These are phyloP conservation scores for Angophora floribunda DNA, from an alignment of 345 rosid species.

Conservation along the genomic window DNA sequence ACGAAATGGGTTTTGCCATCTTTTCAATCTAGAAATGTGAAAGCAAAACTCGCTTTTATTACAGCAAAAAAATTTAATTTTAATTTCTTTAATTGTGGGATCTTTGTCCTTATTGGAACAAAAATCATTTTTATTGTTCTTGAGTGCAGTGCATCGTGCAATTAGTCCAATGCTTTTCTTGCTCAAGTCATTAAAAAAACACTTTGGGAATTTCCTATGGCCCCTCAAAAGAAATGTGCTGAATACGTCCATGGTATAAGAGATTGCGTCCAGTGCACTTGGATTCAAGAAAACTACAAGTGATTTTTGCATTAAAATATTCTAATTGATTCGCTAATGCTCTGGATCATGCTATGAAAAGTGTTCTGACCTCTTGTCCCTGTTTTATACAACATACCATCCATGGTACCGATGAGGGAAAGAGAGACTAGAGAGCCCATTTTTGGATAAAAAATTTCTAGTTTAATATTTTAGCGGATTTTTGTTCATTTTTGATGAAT, in stretches of 20 bases:
- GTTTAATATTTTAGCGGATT: too few relatives aligned
- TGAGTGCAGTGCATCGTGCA: too few relatives aligned
- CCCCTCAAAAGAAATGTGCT: not conserved
- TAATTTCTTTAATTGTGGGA: not conserved
- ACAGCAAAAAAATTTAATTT: not conserved
- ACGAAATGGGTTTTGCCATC: not conserved
- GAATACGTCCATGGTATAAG: too few relatives aligned
- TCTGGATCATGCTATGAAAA: not conserved
- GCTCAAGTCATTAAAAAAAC: too few relatives aligned
- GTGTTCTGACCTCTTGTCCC: not conserved
- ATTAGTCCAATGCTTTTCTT: too few relatives aligned
- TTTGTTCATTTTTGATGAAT: too few relatives aligned
- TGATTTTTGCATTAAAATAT: not conserved
- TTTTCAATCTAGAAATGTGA: not conserved
- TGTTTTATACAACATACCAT: fast-evolving
- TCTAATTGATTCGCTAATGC: not conserved
- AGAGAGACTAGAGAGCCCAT: too few relatives aligned
- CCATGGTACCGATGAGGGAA: too few relatives aligned
- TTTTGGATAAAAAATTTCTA: too few relatives aligned
- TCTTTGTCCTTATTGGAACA: too few relatives aligned
- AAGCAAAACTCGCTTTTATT: not conserved
- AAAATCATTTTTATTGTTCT: too few relatives aligned
- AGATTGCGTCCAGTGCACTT: not conserved
- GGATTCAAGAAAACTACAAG: not conserved
- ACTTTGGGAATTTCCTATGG: fast-evolving